phyloP scores from a whole-genome alignment of 768 basidiomycete genomes.

The Termitomyces titanicus region DNA sequence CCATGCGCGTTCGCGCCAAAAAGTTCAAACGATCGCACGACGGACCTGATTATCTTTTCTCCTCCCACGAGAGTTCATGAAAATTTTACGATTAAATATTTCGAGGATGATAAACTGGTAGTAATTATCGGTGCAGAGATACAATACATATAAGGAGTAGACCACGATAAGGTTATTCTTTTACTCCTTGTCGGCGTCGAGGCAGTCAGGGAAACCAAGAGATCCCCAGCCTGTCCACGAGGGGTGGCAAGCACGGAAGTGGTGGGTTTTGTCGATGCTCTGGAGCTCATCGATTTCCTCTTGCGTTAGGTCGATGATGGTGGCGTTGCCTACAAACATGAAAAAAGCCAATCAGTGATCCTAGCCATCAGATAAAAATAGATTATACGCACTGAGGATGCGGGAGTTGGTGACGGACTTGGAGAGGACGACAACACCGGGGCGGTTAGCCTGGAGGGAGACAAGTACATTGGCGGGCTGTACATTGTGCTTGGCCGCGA shows the following conservation, averaged over 20 bases:
- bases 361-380: not conserved
- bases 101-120: not conserved
- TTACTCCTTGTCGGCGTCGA: slow-evolving; percentile 11
- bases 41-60: no score
- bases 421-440: slow-evolving; percentile 59
- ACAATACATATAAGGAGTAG: not conserved
- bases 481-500: slow-evolving; percentile 61
- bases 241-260: slow-evolving; percentile 66
- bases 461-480: slow-evolving; percentile 65
- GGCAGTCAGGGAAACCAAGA: slow-evolving; percentile 17
- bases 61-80: no score
- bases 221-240: slow-evolving; percentile 26
- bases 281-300: slow-evolving; percentile 60
- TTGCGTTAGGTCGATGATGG: slow-evolving; percentile 55
- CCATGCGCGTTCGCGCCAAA: no score
- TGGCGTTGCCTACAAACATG: slow-evolving; percentile 44
- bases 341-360: not conserved
- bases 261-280: slow-evolving; percentile 54
- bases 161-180: not conserved
- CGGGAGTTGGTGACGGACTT: slow-evolving; percentile 75
- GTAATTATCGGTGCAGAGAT: not conserved
- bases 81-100: no score
- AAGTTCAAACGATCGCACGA: no score
- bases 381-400: slow-evolving; percentile 41
- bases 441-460: slow-evolving; percentile 69